phyloP scores from a whole-genome alignment of 192 early-diverging fungal genomes.

The Coemansia sp. region DNA sequence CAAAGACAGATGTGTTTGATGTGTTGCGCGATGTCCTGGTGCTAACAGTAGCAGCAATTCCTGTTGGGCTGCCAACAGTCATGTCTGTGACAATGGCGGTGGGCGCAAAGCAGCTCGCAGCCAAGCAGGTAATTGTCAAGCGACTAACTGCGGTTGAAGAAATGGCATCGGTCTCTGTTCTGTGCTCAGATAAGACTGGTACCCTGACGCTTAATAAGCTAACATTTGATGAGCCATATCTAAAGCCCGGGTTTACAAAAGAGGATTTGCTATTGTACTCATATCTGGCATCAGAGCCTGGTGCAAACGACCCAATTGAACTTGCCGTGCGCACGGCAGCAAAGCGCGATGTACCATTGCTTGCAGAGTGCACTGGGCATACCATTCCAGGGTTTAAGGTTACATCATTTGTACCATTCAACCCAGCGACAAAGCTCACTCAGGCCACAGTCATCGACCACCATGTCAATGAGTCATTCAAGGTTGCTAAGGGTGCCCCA shows the following conservation, averaged over 20 bases:
- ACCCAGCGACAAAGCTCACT: constrained; percentile 89
- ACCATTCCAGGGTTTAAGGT: constrained; percentile 92
- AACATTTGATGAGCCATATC: constrained; percentile 83
- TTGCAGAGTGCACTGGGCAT: constrained; percentile 66
- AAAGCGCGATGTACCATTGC: constrained; percentile 65
- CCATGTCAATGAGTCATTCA: constrained; percentile 71
- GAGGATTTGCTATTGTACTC: constrained; percentile 81
- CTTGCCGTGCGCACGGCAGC: constrained; percentile 80
- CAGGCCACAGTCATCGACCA: constrained; percentile 80
- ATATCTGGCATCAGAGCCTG: constrained; percentile 81
- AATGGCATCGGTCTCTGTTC: constrained; percentile 83
- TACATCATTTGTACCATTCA: constrained; percentile 89
- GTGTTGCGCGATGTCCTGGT: constrained; percentile 76
- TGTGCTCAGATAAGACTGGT: constrained; percentile 86
- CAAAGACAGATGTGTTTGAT: constrained; percentile 58
- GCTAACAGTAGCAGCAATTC: constrained; percentile 90
- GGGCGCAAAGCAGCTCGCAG: constrained; percentile 82
- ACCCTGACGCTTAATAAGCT: constrained; percentile 90
- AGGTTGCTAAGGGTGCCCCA: constrained; percentile 91
- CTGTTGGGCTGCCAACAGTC: constrained; percentile 89
- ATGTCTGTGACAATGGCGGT: constrained; percentile 95
- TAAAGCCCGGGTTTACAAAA: constrained; percentile 63
- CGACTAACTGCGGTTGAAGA: constrained; percentile 93
- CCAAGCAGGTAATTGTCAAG: constrained; percentile 89
- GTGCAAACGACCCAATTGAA: constrained; percentile 89